Base-by-base conservation (phyloP, 2,329 filamentous ascomycete genomes). In the Ascosphaera acerosa region DNA sequence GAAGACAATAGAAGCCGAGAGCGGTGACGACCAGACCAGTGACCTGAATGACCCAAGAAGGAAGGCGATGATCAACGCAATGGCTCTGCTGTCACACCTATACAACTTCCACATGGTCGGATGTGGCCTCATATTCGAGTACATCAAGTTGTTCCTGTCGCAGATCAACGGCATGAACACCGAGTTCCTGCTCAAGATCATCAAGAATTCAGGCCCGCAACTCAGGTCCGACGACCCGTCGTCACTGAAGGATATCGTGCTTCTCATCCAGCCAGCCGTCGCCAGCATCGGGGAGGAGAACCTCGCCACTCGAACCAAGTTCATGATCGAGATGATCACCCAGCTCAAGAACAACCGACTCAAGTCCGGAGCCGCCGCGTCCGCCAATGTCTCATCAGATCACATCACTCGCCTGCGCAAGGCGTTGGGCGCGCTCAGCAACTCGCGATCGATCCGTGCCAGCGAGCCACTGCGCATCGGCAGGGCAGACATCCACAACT, bases 251-350 rank as follows among this genome's bases (percentile, higher is more conserved):
- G 78, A 90, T 37, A 87, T 97, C 37, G 72, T 91, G 4, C 57
- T 73, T 7, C 61, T 80, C 31, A 64, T 94, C 35, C 76, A 78
- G 39, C 70, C 72, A 15, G 68, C 72, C 1, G 65, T 82, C 2
- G 58, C 66, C 1, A 70, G 67, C 36, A 56, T 63, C 20, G 76
- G 75, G 3, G 68, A 76, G 42, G 57, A 58, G 9, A 74, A 70
- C 14, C 57, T 91, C 17, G 84, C 81, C 1, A 76, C 82, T 6
- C 71, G 87, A 34, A 92, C 84, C 1, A 89, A 76, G 41, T 92
- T 92, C 53, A 94, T 94, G 82, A 76, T 97, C 32, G 84, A 94
- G 44, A 87, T 76, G 1, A 91, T 97, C 49, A 80, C 76, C 35
- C 78, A 91, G 43, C 61, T 97, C 18, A 91, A 91, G 49, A 91